Base-by-base conservation (phyloP, 441 rosid species). In the Arabidopsis lyrata region DNA sequence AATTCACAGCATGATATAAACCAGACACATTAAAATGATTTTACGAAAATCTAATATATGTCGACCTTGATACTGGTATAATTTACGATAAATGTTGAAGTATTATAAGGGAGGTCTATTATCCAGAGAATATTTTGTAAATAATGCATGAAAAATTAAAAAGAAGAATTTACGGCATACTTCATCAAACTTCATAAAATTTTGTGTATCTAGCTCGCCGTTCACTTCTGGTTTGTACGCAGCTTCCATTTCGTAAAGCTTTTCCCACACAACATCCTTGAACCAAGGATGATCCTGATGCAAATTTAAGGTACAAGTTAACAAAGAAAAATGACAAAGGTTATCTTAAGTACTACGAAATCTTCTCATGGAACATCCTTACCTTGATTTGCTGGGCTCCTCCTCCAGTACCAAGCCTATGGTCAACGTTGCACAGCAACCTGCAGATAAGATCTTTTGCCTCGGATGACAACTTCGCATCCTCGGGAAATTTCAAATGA, bases 121-220 rank as follows among this genome's bases (percentile, higher is more conserved):
- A 44, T 29, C 8, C 57, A 13, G 55, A 49, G 42, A 71, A 44
- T 22, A 64, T 41, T 41, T 36, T 31, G 45, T 22, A 36, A 42
- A 35, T 45, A 63, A 60, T 13, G 68, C 34, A 66, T 50, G 53
- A 54, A 9, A 39, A 61, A 49, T 29, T 31, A 52, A 42, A 76
- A 59, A 52, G 58, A 36, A 55, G 77, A 74, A 36, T 68, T 63
- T 39, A 63, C 27, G 63, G 58, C 68, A 72, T 90, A 95, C 99
- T 82, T 92, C 99, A 75, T 95, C 99, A 80, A 92, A 95, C 84
- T 95, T 95, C 97, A 95, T 92, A 72, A 95, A 95, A 79, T 95
- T 95, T 77, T 86, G 97, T 44, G 99, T 95, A 81, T 95, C 99
- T 55, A 95, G 86, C 83, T 95, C 99, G 55, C 90, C 96, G 55